Evolutionary conservation across 495 filamentous ascomycete genomes (phyloP).

Genomic region (Collariella sp.): DNA sequence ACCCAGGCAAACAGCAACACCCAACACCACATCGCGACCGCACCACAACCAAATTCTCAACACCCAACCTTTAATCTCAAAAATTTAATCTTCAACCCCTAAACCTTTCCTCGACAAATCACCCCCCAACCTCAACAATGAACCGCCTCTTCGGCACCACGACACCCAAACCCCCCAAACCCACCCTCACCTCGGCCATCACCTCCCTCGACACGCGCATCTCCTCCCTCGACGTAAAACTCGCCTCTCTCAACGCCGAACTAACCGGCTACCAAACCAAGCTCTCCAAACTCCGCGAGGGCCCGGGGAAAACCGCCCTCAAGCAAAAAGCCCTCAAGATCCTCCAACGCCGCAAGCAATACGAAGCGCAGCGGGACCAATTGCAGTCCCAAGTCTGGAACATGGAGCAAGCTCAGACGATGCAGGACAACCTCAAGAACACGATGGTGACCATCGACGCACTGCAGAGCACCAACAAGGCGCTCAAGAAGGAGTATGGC

Average conservation of each 20-base stretch:
- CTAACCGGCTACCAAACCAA: slow-evolving; percentile 81
- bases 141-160: slow-evolving; percentile 86
- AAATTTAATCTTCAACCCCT: too few species aligned
- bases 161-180: slow-evolving; percentile 82
- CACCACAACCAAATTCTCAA: too few species aligned
- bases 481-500: slow-evolving; percentile 88
- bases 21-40: too few species aligned
- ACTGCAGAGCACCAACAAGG: slow-evolving; percentile 93
- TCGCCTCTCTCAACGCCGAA: slow-evolving; percentile 84
- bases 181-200: slow-evolving; percentile 81
- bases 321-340: slow-evolving; percentile 94
- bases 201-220: slow-evolving; percentile 81
- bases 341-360: slow-evolving; percentile 90
- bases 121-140: slow-evolving; percentile 44
- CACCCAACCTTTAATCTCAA: not conserved
- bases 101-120: too few species aligned
- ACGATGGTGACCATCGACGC: slow-evolving; percentile 98
- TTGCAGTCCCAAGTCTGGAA: slow-evolving; percentile 95
- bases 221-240: slow-evolving; percentile 88
- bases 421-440: slow-evolving; percentile 98
- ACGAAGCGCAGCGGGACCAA: slow-evolving; percentile 90
- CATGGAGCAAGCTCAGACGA: slow-evolving; percentile 98
- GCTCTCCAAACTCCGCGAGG: slow-evolving; percentile 89
- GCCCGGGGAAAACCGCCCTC: slow-evolving; percentile 85
- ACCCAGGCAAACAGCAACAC: too few species aligned